Conservation (phyloP, 106 monocot genomes). For the Acorus gramineus region DNA sequence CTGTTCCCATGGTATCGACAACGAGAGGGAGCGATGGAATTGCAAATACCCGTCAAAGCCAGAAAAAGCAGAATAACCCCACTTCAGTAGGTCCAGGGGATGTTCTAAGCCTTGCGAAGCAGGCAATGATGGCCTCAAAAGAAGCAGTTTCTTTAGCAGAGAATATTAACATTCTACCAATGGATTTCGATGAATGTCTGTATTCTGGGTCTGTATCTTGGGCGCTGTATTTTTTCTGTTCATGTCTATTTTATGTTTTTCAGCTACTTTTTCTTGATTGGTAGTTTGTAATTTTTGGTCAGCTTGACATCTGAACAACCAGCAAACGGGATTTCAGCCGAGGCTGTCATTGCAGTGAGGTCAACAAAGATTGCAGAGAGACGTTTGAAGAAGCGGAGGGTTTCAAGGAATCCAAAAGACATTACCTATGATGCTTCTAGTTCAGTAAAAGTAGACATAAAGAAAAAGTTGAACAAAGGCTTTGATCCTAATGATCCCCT, state of each 20-base stretch:
- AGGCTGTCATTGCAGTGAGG: slow-evolving; percentile 19
- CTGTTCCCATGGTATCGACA: neutral
- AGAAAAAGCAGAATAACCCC: slow-evolving; percentile 3
- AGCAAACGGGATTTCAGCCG: slow-evolving; percentile 1
- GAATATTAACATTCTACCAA: slow-evolving; percentile 12
- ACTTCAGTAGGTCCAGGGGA: slow-evolving; percentile 14
- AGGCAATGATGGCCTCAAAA: slow-evolving; percentile 47
- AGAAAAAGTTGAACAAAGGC: slow-evolving; percentile 34
- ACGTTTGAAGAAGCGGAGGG: slow-evolving; percentile 41
- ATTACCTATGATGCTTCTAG: slow-evolving; percentile 5
- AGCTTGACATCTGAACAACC: slow-evolving; percentile 19
- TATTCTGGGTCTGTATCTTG: slow-evolving; percentile 18
- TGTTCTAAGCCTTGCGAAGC: slow-evolving; percentile 50
- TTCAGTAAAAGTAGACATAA: slow-evolving; percentile 11
- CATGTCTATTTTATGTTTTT: neutral
- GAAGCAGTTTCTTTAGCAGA: slow-evolving; percentile 45
- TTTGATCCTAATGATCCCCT: slow-evolving; percentile 53
- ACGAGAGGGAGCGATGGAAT: neutral
- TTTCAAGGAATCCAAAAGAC: slow-evolving; percentile 18
- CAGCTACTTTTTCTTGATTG: neutral
- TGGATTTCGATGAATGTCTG: slow-evolving; percentile 9
- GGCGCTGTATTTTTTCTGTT: neutral
- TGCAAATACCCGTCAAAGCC: neutral
- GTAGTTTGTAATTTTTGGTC: slow-evolving; percentile 1
- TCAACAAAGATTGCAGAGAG: slow-evolving; percentile 48